Evolutionary conservation across 164 flowering plant genomes (phyloP), one percentile per base, ranked within the genome.

Genomic region (Tinospora cordifolia): DNA sequence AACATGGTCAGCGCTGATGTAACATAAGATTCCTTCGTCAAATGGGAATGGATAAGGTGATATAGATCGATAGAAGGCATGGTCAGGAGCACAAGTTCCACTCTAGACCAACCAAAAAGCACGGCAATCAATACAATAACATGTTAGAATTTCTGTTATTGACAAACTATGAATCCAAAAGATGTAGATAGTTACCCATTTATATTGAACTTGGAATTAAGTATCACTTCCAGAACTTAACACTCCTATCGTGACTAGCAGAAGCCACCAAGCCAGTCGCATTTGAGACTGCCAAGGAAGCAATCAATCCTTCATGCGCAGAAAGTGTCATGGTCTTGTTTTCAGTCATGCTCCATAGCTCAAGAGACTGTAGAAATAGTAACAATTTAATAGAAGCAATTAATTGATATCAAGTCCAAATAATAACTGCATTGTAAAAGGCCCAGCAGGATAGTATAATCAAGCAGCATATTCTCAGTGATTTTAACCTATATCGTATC

Each of bases 181-280:
- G 60, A 54, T 54, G 60, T 24, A 54, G 60, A 54, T 24, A 54
- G 60, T 54, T 54, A 54, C 60, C 21, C 8, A 54, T 54, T 54
- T 21, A 54, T 54, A 54, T 54, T n/a, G 60, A 24, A 54, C 60
- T 21, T 19, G 7, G 39, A n/a, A 19, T 46, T 63, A 60, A 59
- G 51, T 36, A 73, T 87, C 79, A 89, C 75, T 89, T 86, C 93
- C 93, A 91, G 59, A 91, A 77, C 81, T 87, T 91, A 69, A 91
- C 85, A 24, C 65, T 72, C 77, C 80, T 84, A 81, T 91, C 97
- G 54, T 87, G 92, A 76, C 97, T 85, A 21, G 87, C 90, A 19
- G 93, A 91, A 77, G 97, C 92, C 8, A 91, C 85, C 76, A 85
- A 60, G 34, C 90, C 88, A 0, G 81, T 81, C n/a, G 71, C 84